Evolutionary conservation across 2,329 filamentous ascomycete genomes (phyloP).

Genomic region (Trichoderma cornu-damae): DNA sequence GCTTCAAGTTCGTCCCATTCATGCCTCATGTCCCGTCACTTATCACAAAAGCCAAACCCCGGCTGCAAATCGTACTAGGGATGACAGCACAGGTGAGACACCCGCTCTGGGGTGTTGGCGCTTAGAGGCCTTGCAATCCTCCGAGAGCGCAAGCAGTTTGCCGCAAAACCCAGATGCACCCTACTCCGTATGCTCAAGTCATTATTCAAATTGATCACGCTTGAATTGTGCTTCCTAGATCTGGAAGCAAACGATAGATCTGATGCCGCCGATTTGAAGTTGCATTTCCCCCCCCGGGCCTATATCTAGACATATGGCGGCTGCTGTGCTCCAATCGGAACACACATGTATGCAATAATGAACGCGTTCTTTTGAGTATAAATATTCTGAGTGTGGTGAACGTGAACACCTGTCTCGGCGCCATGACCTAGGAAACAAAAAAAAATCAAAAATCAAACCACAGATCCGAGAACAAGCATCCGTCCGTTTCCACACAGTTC

Average conservation of each 20-base stretch:
- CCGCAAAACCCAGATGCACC: neutral
- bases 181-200: neutral
- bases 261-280: neutral
- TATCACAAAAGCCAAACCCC: neutral
- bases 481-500: neutral
- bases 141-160: neutral
- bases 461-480: neutral
- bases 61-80: constrained; percentile 2
- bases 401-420: neutral
- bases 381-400: neutral
- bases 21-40: neutral
- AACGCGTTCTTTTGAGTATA: neutral
- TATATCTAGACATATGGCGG: neutral
- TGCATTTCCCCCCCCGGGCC: neutral
- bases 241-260: neutral
- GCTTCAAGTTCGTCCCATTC: neutral
- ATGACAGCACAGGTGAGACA: neutral
- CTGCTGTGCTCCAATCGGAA: neutral
- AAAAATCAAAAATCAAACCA: too few relatives aligned
- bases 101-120: neutral
- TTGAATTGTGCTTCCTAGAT: neutral
- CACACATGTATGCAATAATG: neutral
- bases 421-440: neutral
- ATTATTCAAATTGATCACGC: neutral
- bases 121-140: constrained; percentile 2